phyloP scores from a whole-genome alignment of 1,284 basidiomycete species.

The Farysia itapuensis region DNA sequence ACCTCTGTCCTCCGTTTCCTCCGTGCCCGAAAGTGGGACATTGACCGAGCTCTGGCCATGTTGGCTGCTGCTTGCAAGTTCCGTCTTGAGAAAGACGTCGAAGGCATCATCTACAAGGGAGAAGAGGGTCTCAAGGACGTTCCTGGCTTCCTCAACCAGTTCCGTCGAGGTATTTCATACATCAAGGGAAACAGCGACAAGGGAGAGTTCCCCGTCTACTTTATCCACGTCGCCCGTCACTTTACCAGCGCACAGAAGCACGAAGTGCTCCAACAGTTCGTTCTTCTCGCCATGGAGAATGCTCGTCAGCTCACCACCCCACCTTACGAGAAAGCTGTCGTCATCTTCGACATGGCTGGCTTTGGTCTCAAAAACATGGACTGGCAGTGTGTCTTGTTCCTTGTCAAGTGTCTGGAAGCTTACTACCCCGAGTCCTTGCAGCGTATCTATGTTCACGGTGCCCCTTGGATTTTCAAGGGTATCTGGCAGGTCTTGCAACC shows the following conservation, averaged over 20 bases:
- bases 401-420: conserved; percentile 59
- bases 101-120: conserved; percentile 55
- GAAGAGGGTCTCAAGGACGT: conserved; percentile 58
- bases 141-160: conserved; percentile 59
- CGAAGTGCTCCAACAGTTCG: conserved; percentile 57
- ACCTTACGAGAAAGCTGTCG: conserved; percentile 55
- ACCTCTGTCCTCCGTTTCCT: conserved; percentile 57
- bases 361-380: conserved; percentile 60
- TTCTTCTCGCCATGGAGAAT: conserved; percentile 58
- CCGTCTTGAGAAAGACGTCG: conserved; percentile 58
- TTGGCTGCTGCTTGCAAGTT: conserved; percentile 57
- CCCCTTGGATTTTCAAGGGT: conserved; percentile 60
- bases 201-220: conserved; percentile 57
- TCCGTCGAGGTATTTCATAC: conserved; percentile 59
- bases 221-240: conserved; percentile 59
- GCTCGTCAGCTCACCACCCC: conserved; percentile 53
- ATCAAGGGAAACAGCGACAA: conserved; percentile 56
- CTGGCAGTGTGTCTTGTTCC: conserved; percentile 58
- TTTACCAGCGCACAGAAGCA: conserved; percentile 58
- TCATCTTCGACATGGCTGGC: conserved; percentile 57
- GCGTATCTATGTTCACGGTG: conserved; percentile 58
- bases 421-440: conserved; percentile 59
- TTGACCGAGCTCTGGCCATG: conserved; percentile 59
- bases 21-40: conserved; percentile 59
- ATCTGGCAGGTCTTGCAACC: conserved; percentile 59